Conservation (phyloP, 495 filamentous ascomycete species). For the Bryoglossum gracile region DNA sequence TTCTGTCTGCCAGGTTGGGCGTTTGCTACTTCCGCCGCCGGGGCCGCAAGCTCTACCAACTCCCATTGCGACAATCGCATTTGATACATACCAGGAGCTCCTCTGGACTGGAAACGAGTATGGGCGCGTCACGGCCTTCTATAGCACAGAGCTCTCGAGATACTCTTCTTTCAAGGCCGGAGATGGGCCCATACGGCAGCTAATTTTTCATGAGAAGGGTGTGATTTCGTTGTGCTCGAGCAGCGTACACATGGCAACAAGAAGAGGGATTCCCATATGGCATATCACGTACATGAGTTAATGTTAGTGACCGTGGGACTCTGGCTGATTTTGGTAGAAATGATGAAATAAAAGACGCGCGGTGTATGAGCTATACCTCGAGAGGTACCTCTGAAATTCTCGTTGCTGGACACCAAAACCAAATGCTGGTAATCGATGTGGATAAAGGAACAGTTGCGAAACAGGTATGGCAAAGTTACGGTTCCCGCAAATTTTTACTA, state of each 20-base stretch:
- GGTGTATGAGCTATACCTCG: constrained; percentile 90
- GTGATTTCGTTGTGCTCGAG: constrained; percentile 70
- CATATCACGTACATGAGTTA: constrained; percentile 43
- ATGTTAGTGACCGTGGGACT: not conserved
- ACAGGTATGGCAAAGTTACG: constrained; percentile 37
- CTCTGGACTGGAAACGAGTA: constrained; percentile 88
- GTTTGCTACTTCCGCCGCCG: constrained; percentile 62
- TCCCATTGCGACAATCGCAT: constrained; percentile 67
- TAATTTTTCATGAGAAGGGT: constrained; percentile 80
- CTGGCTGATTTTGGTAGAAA: constrained; percentile 27
- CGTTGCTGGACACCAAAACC: constrained; percentile 75
- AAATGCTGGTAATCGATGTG: constrained; percentile 86
- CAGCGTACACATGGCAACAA: constrained; percentile 76
- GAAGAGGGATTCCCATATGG: constrained; percentile 79
- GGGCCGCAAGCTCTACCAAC: constrained; percentile 53
- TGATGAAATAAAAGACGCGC: constrained; percentile 71
- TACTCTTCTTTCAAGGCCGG: constrained; percentile 61
- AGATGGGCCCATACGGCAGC: constrained; percentile 69
- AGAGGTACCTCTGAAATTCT: constrained; percentile 74
- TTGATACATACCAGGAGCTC: constrained; percentile 81
- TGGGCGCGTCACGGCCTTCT: constrained; percentile 76
- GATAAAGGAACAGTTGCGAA: constrained; percentile 75
- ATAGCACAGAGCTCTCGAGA: constrained; percentile 66
- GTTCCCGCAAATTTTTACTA: constrained; percentile 2
- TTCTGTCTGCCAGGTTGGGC: constrained; percentile 51